phyloP scores from a whole-genome alignment of 305 asterid species.

The Fraxinus xanthoxyloides region DNA sequence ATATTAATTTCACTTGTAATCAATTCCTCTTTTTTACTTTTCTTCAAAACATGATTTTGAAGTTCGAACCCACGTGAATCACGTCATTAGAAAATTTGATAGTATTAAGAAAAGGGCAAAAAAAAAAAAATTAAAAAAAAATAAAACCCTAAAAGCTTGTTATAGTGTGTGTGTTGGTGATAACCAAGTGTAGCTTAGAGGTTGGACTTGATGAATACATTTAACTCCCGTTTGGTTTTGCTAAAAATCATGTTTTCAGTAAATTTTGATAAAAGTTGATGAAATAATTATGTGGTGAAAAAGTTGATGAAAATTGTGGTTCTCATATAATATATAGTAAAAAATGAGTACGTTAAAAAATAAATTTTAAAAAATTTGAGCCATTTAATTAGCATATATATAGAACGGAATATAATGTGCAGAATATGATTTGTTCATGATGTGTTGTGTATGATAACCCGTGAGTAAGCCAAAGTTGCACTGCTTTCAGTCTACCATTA shows the following conservation, averaged over 20 bases:
- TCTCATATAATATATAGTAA: too few species aligned
- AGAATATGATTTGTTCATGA: slow-evolving; percentile 61
- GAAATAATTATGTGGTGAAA: too few species aligned
- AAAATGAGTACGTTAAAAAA: too few species aligned
- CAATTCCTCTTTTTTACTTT: too few species aligned
- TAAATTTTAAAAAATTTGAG: too few species aligned
- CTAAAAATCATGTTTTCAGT: background rate
- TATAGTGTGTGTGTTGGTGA: too few species aligned
- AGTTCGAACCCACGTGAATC: background rate
- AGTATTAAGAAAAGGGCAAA: too few species aligned
- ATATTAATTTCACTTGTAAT: background rate
- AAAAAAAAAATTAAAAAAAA: too few species aligned
- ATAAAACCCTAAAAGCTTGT: background rate
- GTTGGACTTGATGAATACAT: background rate
- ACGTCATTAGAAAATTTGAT: background rate
- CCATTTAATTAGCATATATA: background rate
- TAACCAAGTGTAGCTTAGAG: background rate
- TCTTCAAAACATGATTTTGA: background rate
- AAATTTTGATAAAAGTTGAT: background rate
- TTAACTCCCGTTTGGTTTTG: background rate
- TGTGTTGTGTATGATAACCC: slow-evolving; percentile 38
- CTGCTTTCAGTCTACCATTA: slow-evolving; percentile 35
- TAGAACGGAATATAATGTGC: background rate
- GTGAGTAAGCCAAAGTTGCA: slow-evolving; percentile 60
- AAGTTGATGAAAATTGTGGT: too few species aligned